phyloP scores from a whole-genome alignment of 768 basidiomycete species.

The Pholiota conissans region DNA sequence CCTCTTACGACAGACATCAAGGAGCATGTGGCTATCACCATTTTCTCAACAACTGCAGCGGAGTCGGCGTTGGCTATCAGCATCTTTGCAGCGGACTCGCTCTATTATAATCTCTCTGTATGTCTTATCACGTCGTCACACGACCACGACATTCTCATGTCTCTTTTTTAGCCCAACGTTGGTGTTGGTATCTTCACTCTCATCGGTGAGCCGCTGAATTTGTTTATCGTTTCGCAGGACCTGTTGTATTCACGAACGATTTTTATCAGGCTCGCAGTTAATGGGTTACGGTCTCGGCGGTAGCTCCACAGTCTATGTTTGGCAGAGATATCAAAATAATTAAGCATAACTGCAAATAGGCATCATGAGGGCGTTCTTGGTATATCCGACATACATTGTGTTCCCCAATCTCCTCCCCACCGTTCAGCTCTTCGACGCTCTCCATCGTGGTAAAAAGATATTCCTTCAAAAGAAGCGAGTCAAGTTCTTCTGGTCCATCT shows the following conservation, averaged over 20 bases:
- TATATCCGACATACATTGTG: conserved; percentile 50
- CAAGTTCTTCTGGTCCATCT: conserved; percentile 57
- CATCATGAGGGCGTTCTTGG: conserved; percentile 50
- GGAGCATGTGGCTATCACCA: conserved; percentile 64
- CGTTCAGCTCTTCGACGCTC: conserved; percentile 41
- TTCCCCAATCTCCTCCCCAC: conserved; percentile 40
- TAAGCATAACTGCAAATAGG: conserved; percentile 8
- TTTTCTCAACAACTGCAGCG: conserved; percentile 60
- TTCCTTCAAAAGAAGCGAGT: conserved; percentile 51
- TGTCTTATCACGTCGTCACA: neutral
- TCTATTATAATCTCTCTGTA: conserved; percentile 43
- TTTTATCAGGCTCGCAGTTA: conserved; percentile 31
- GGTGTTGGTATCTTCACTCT: conserved; percentile 44
- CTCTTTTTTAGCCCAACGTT: conserved; percentile 33
- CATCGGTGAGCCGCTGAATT: conserved; percentile 22
- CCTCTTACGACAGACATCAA: conserved; percentile 36
- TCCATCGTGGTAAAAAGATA: conserved; percentile 44
- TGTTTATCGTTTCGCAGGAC: neutral
- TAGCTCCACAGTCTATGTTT: conserved; percentile 14
- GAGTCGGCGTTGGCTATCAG: conserved; percentile 58
- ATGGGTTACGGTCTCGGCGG: conserved; percentile 43
- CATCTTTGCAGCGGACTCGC: conserved; percentile 56
- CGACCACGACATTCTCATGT: neutral
- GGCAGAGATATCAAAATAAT: neutral
- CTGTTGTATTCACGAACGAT: neutral